These are phyloP conservation scores for Cornus florida DNA, from an alignment of 148 eudicot species.

Conservation along the genomic window DNA sequence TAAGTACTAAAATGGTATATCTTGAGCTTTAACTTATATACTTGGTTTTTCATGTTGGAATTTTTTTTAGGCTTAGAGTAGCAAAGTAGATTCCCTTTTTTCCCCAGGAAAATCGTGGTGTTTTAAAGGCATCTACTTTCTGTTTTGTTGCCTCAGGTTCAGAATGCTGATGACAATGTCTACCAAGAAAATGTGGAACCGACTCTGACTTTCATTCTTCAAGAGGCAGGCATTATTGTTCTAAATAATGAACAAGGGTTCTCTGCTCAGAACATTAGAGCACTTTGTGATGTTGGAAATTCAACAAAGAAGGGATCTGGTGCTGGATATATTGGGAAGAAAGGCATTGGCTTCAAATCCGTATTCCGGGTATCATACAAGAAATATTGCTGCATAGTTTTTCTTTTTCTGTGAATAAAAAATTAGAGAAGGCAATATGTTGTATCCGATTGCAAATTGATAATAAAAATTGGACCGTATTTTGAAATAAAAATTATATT, in stretches of 20 bases:
- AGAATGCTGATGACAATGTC: constrained; percentile 95
- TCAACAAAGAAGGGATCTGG: constrained; percentile 86
- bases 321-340: constrained; percentile 95
- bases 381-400: background rate
- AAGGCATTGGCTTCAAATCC: constrained; percentile 98
- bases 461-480: too few relatives aligned
- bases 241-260: constrained; percentile 91
- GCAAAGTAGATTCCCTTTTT: too few relatives aligned
- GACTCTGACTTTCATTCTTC: constrained; percentile 78
- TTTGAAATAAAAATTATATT: too few relatives aligned
- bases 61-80: too few relatives aligned
- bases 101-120: background rate
- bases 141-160: constrained; percentile 52
- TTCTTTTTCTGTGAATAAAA: background rate
- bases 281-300: constrained; percentile 98
- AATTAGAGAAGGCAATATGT: too few relatives aligned
- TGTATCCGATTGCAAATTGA: too few relatives aligned
- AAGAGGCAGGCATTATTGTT: constrained; percentile 60
- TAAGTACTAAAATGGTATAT: too few relatives aligned
- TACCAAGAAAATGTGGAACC: constrained; percentile 73
- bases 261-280: constrained; percentile 75
- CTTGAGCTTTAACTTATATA: too few relatives aligned
- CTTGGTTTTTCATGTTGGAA: too few relatives aligned
- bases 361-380: constrained; percentile 76
- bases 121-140: constrained; percentile 5